Evolutionary conservation across 371 early-diverging fungal species (phyloP), one percentile per base, ranked within the genome.

Genomic region (Rhizopus delemar): DNA sequence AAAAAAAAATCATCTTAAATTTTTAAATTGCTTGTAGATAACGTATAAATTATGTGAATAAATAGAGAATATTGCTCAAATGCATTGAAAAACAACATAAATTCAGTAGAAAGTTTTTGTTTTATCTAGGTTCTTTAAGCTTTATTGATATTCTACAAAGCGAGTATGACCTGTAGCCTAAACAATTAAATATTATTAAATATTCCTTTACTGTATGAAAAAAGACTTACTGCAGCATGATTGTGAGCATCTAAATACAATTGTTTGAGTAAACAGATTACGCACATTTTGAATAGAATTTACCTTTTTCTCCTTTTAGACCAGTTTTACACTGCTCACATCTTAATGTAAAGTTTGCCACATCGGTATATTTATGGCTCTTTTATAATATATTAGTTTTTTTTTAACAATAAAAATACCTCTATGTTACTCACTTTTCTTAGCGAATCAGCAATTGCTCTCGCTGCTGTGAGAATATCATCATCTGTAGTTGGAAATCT

Each of bases 231-330:
- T 15, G 38, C 36, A 13, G 73, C 73, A 62, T 73, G 73, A 2
- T 57, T 48, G 28, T 66, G 69, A 3, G 73, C 73, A 60, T 73
- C 73, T 73, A 38, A 53, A 32, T 11, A 8, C 11, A 49, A 2
- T 16, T 11, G 45, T 15, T 11, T 51, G 8, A 52, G 15, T 8
- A 38, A 28, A 22, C 22, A 22, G 22, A 8, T 28, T 41, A 54
- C n/a, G 29, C 32, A 51, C 2, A 15, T 13, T 31, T 39, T 52
- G 8, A 53, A 13, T 29, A 15, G 5, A 2, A 62, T 38, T 68
- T 74, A 73, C 83, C 86, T 69, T 80, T 82, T 65, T 86, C 80
- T 38, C 86, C 86, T 43, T 73, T 70, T 28, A 86, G 58, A n/a
- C 84, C 84, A 8, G 52, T 62, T 15, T 67, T 66, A 59, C 86